phyloP scores from a whole-genome alignment of 768 basidiomycete species.

The Lyophyllum shimeji region DNA sequence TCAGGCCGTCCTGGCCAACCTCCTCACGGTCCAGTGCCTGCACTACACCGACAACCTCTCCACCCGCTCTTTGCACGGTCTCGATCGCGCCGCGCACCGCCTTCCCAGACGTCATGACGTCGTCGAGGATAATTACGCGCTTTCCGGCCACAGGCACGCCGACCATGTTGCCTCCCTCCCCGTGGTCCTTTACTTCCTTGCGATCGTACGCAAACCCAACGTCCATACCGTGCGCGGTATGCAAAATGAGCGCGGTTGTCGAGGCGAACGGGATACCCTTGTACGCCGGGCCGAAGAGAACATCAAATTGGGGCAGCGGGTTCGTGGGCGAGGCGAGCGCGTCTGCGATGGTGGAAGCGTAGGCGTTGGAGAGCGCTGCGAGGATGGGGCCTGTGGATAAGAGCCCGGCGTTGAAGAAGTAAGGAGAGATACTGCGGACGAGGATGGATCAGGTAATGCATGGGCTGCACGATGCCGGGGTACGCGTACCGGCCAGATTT shows the following conservation, averaged over 20 bases:
- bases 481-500: slow-evolving; percentile 88
- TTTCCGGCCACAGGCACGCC: slow-evolving; percentile 82
- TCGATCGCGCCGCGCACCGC: slow-evolving; percentile 85
- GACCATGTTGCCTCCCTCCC: slow-evolving; percentile 91
- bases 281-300: slow-evolving; percentile 96
- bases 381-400: slow-evolving; percentile 84
- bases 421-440: slow-evolving; percentile 73
- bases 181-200: slow-evolving; percentile 95
- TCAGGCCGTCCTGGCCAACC: slow-evolving; percentile 64
- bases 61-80: slow-evolving; percentile 64
- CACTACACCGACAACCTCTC: slow-evolving; percentile 86
- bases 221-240: slow-evolving; percentile 55
- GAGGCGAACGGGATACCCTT: slow-evolving; percentile 96
- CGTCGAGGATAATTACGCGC: slow-evolving; percentile 87
- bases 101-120: slow-evolving; percentile 93
- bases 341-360: slow-evolving; percentile 74
- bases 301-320: slow-evolving; percentile 57
- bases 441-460: background rate
- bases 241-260: slow-evolving; percentile 73
- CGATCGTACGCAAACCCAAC: slow-evolving; percentile 91
- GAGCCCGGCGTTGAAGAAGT: slow-evolving; percentile 95
- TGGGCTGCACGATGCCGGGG: background rate
- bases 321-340: slow-evolving; percentile 35
- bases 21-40: slow-evolving; percentile 88
- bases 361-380: slow-evolving; percentile 73